Base-by-base conservation (phyloP, 2,329 filamentous ascomycete species). In the Diaporthe humulicola region DNA sequence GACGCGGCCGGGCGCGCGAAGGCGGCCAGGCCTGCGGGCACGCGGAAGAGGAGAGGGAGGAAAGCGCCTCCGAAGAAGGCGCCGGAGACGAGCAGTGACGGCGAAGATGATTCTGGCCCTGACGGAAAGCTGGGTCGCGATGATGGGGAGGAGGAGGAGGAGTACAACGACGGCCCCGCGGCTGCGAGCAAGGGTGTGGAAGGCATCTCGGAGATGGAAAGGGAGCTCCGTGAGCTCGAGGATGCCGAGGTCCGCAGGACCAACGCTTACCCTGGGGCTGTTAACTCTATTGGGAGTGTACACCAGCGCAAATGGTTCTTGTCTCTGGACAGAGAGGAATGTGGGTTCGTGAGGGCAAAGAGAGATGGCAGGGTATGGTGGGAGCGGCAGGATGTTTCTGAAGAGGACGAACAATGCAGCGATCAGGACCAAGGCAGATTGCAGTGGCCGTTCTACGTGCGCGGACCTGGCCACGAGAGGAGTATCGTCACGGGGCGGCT, bases 261-360 rank as follows among this genome's bases (percentile, higher is more conserved):
- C 8, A 94, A 94, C 78, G 91, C 92, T 6, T 94, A 94, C 78
- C 83, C 88, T 0, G 92, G 93, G 7, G 91, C 93, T 0, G 85
- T 79, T 1, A 94, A 94, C 78, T 89, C 87, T 3, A 91, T 94
- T 54, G 90, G 89, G 8, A 93, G 92, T 50, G 85, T 94, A 5
- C 89, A 94, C 78, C 92, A 94, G 80, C 87, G 92, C 7, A 86
- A 87, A 56, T 94, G 92, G 93, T 93, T 90, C 75, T 78, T 94
- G 25, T 89, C 89, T 15, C 84, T 94, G 1, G 93, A 94, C 78
- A 86, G 90, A 17, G 80, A 79, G 36, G 88, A 86, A 6, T 91
- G 88, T 67, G 92, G 92, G 6, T 93, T 94, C 73, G 81, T 81
- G 22, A 83, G 82, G 78, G 80, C 79, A 30, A 79, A 79, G 69